Conservation (phyloP, 2,329 filamentous ascomycete genomes). For the Phialophora verrucosa region DNA sequence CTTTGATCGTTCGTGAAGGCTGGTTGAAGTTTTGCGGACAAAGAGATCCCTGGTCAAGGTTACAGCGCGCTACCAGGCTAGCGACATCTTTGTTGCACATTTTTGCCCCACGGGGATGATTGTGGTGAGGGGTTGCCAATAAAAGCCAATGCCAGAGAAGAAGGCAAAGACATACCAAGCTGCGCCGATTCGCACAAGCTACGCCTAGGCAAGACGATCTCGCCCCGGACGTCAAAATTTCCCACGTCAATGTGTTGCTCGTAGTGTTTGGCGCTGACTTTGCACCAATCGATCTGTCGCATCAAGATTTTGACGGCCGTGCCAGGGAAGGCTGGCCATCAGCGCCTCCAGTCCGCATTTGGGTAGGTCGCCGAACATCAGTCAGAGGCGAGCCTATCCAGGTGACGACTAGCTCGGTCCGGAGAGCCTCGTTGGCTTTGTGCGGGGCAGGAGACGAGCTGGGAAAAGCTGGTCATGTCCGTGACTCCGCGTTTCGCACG, state of each 20-base stretch:
- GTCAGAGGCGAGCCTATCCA: conserved; percentile 12
- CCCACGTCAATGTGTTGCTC: no score
- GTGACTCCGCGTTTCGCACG: conserved; percentile 23
- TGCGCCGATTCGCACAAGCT: not conserved
- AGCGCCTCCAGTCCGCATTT: conserved; percentile 9
- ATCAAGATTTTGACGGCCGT: conserved; percentile 1
- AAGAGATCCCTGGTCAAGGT: conserved; percentile 18
- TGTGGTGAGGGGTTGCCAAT: conserved; percentile 3
- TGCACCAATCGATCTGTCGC: conserved; percentile 1
- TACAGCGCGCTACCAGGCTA: conserved; percentile 19
- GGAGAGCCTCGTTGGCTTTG: conserved; percentile 20
- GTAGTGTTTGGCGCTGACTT: not conserved
- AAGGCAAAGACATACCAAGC: conserved; percentile 15
- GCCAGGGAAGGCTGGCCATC: conserved; percentile 12
- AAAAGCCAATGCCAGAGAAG: conserved; percentile 6
- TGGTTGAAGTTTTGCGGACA: not conserved
- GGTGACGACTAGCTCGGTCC: not conserved
- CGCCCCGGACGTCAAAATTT: not conserved
- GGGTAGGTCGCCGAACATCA: conserved; percentile 22
- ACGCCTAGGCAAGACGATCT: not conserved
- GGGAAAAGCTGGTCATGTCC: conserved; percentile 10
- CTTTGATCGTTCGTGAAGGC: conserved; percentile 7
- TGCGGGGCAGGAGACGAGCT: conserved; percentile 7
- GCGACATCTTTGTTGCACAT: conserved; percentile 6
- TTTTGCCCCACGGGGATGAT: conserved; percentile 20